Evolutionary conservation across 179 eudicot species (phyloP).

Genomic region (Silene vulgaris): DNA sequence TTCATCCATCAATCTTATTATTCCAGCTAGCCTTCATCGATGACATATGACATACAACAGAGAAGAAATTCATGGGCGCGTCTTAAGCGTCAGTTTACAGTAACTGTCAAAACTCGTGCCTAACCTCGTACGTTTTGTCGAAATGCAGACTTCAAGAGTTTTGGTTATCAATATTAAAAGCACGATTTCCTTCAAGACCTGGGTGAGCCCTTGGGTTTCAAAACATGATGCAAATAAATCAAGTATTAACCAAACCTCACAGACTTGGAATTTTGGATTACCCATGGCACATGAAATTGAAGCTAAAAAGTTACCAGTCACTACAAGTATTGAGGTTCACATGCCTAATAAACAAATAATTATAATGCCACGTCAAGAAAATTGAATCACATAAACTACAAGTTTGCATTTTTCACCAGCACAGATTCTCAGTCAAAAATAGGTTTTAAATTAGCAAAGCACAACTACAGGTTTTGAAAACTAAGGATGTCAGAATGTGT

Average conservation of each 20-base stretch:
- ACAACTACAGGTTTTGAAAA: too few species aligned
- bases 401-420: neutral
- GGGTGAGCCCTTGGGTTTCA: neutral
- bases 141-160: slow-evolving; percentile 4
- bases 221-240: neutral
- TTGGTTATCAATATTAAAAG: neutral
- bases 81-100: neutral
- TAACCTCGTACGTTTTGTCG: neutral
- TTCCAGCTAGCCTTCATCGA: neutral
- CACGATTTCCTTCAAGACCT: neutral
- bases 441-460: too few species aligned
- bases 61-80: neutral
- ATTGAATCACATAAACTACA: neutral
- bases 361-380: neutral
- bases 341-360: neutral
- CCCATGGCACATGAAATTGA: neutral
- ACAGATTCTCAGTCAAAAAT: too few species aligned
- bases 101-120: neutral
- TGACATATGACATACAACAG: neutral
- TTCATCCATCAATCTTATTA: slow-evolving; percentile 5
- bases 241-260: neutral
- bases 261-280: neutral
- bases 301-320: neutral
- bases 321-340: neutral
- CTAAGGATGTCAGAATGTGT: too few species aligned